Percentiles rank a stretch among this genome's conserved stretches.
These are phyloP conservation scores for Euryodendron excelsum DNA, from an alignment of 148 eudicot genomes.

Conservation along the genomic window DNA sequence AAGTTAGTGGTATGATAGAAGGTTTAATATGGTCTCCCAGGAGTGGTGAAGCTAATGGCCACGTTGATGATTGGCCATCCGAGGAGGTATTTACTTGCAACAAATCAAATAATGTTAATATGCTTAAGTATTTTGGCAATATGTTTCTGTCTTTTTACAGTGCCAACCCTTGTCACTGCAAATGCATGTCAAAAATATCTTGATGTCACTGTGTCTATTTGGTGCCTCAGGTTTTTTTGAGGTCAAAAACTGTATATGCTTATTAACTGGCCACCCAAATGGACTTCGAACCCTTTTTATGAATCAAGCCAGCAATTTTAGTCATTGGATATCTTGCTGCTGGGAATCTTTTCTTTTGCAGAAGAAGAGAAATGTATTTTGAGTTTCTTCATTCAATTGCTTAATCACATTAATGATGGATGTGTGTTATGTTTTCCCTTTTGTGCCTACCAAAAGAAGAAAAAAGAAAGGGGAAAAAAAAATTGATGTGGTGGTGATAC, in stretches of 20 bases:
- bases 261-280: neutral
- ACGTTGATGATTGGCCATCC: slow-evolving; percentile 29
- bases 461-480: too few species aligned
- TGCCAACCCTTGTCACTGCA: neutral
- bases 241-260: neutral
- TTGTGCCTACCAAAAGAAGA: too few species aligned
- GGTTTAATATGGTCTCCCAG: slow-evolving; percentile 31
- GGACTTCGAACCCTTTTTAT: too few species aligned
- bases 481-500: too few species aligned
- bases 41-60: slow-evolving; percentile 31
- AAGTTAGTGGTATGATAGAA: slow-evolving; percentile 32
- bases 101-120: neutral
- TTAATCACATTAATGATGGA: too few species aligned
- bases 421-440: too few species aligned
- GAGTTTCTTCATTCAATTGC: too few species aligned
- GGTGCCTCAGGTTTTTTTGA: too few species aligned
- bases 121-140: neutral
- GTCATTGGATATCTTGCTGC: too few species aligned
- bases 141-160: neutral
- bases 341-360: too few species aligned
- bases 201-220: too few species aligned
- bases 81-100: slow-evolving; percentile 39
- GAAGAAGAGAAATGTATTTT: too few species aligned
- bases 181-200: neutral
- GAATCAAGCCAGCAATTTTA: neutral